Percentiles rank a stretch among this genome's conserved stretches.
phyloP scores from a whole-genome alignment of 2,329 filamentous ascomycete genomes.

The Penicillium nordicum region DNA sequence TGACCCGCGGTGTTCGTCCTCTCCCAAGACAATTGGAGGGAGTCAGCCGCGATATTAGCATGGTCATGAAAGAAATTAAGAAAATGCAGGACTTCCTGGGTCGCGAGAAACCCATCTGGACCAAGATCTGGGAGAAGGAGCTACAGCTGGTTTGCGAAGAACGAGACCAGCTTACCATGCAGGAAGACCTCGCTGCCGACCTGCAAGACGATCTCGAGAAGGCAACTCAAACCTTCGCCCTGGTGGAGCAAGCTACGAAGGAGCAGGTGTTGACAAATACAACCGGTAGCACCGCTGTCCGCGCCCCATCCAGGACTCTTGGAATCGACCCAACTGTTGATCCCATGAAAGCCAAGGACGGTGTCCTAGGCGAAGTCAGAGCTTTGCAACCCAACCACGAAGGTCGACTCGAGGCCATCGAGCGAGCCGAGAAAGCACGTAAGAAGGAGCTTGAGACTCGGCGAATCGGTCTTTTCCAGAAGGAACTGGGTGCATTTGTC shows the following conservation, averaged over 20 bases:
- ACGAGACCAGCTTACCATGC: slow-evolving; percentile 88
- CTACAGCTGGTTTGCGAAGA: slow-evolving; percentile 94
- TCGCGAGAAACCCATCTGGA: slow-evolving; percentile 93
- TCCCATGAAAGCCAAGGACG: slow-evolving; percentile 81
- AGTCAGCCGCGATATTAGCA: slow-evolving; percentile 82
- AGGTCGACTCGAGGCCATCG: slow-evolving; percentile 87
- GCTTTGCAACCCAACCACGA: slow-evolving; percentile 94
- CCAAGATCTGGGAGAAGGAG: slow-evolving; percentile 99
- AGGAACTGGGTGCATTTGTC: slow-evolving; percentile 81
- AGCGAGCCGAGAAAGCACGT: slow-evolving; percentile 88
- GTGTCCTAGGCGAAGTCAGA: slow-evolving; percentile 85
- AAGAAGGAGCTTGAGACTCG: slow-evolving; percentile 83
- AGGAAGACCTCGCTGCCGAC: slow-evolving; percentile 91
- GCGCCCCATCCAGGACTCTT: slow-evolving; percentile 52
- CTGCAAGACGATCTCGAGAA: slow-evolving; percentile 93
- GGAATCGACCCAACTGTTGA: slow-evolving; percentile 57
- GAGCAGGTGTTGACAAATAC: slow-evolving; percentile 77
- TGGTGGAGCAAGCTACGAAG: slow-evolving; percentile 97
- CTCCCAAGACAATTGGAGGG: slow-evolving; percentile 83
- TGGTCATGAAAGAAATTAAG: slow-evolving; percentile 80
- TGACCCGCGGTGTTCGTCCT: slow-evolving; percentile 85
- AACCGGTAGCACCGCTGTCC: slow-evolving; percentile 38
- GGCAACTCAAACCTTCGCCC: slow-evolving; percentile 83
- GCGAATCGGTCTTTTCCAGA: slow-evolving; percentile 71
- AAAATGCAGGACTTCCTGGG: slow-evolving; percentile 91